These are phyloP conservation scores for Didymella keratinophila DNA, from an alignment of 2,329 filamentous ascomycete genomes.

Conservation along the genomic window DNA sequence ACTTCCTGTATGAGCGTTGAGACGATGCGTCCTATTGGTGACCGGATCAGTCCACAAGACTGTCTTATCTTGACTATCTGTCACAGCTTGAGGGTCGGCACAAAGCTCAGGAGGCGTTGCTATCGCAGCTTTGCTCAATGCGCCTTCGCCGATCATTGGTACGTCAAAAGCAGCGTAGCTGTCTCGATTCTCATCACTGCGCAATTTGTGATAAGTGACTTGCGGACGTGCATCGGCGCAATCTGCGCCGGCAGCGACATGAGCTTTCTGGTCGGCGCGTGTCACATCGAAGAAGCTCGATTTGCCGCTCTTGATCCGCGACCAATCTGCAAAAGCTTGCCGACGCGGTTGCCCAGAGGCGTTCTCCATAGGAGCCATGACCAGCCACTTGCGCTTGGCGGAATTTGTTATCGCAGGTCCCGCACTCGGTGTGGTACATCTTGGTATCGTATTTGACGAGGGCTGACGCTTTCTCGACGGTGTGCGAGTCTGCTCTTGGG, in stretches of 20 bases:
- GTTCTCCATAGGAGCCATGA: background rate
- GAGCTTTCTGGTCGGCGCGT: background rate
- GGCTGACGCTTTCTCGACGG: background rate
- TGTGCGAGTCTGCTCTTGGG: background rate
- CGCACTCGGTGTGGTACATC: background rate
- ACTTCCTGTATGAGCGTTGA: slow-evolving; percentile 66
- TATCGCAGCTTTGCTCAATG: background rate
- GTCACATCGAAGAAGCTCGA: slow-evolving; percentile 40
- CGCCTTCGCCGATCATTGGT: background rate
- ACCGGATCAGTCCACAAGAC: slow-evolving; percentile 68
- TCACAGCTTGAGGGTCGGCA: background rate
- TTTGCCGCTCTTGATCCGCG: slow-evolving; percentile 55
- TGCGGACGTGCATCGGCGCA: background rate
- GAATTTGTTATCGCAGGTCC: background rate
- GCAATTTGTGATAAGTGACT: background rate
- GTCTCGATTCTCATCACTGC: background rate
- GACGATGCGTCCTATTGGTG: slow-evolving; percentile 59
- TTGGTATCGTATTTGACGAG: background rate
- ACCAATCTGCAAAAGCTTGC: slow-evolving; percentile 50
- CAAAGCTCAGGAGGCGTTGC: background rate
- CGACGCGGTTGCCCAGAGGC: slow-evolving; percentile 6
- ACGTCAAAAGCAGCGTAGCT: background rate
- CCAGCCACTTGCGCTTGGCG: slow-evolving; percentile 36
- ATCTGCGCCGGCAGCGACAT: background rate
- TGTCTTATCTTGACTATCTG: slow-evolving; percentile 41